Evolutionary conservation across 164 flowering plant genomes (phyloP).

Genomic region (Sextonia rubra): DNA sequence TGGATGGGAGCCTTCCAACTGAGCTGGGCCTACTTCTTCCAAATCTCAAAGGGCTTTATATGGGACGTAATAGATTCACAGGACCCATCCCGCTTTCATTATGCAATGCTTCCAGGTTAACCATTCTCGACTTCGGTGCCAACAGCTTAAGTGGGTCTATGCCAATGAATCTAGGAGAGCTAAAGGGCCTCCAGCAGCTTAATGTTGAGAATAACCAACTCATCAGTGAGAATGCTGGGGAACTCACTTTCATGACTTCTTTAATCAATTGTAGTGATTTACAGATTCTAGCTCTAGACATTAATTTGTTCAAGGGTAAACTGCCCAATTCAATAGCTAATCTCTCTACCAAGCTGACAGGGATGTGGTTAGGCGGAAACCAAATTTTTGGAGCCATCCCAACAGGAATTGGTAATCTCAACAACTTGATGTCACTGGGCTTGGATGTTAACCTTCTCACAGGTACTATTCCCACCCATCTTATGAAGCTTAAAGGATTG

Average conservation of each 20-base stretch:
- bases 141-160: slow-evolving; percentile 22
- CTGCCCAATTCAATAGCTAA: slow-evolving; percentile 44
- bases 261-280: slow-evolving; percentile 33
- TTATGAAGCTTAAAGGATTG: slow-evolving; percentile 25
- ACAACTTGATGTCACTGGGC: slow-evolving; percentile 18
- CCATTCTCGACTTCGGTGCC: slow-evolving; percentile 22
- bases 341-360: slow-evolving; percentile 29
- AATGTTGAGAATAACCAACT: not conserved
- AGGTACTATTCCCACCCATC: slow-evolving; percentile 16
- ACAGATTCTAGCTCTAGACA: slow-evolving; percentile 26
- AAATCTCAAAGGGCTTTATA: slow-evolving; percentile 22
- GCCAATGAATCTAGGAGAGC: not conserved
- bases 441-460: slow-evolving; percentile 19
- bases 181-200: not conserved
- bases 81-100: slow-evolving; percentile 45
- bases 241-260: slow-evolving; percentile 28
- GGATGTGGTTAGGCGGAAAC: slow-evolving; percentile 32
- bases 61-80: slow-evolving; percentile 30
- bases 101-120: slow-evolving; percentile 34
- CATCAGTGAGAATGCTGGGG: slow-evolving; percentile 6
- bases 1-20: slow-evolving; percentile 22
- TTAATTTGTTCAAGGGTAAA: slow-evolving; percentile 37
- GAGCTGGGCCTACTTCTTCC: slow-evolving; percentile 26
- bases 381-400: slow-evolving; percentile 39
- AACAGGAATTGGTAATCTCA: slow-evolving; percentile 25